Evolutionary conservation across 805 yeast genomes (phyloP).

Genomic region (Metschnikowia lochheadii): DNA sequence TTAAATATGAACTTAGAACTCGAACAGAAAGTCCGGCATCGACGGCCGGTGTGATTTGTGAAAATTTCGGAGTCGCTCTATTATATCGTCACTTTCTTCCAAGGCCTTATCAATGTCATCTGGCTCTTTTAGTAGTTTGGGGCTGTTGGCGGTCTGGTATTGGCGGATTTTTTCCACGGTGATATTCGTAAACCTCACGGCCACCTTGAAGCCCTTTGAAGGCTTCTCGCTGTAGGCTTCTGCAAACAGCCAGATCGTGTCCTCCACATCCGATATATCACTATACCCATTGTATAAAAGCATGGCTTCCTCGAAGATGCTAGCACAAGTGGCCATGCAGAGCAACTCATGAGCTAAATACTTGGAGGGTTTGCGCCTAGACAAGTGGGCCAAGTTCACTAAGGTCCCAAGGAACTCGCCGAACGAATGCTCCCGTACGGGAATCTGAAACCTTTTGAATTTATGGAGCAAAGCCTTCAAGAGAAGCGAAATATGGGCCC

Average conservation of each 20-base stretch:
- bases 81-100: background rate
- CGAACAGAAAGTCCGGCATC: background rate
- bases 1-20: background rate
- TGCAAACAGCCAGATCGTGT: conserved; percentile 8
- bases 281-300: conserved; percentile 33
- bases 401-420: conserved; percentile 23
- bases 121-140: conserved; percentile 1
- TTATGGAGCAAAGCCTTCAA: conserved; percentile 19
- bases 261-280: conserved; percentile 20
- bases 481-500: conserved; percentile 27
- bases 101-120: conserved; percentile 8
- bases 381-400: conserved; percentile 6
- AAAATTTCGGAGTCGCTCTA: background rate
- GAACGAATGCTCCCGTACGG: conserved; percentile 19
- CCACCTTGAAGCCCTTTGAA: background rate
- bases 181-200: conserved; percentile 3
- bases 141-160: conserved; percentile 5
- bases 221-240: background rate
- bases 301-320: conserved; percentile 19
- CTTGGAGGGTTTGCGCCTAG: background rate
- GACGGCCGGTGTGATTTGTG: too few relatives aligned
- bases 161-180: conserved; percentile 7
- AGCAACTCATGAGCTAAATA: conserved; percentile 6
- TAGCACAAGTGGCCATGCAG: conserved; percentile 3
- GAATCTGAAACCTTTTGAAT: conserved; percentile 19